Percentiles rank a stretch among this genome's conserved stretches.
Evolutionary conservation across 2,329 filamentous ascomycete species (phyloP).

Genomic region (Pseudocercospora crystallina): DNA sequence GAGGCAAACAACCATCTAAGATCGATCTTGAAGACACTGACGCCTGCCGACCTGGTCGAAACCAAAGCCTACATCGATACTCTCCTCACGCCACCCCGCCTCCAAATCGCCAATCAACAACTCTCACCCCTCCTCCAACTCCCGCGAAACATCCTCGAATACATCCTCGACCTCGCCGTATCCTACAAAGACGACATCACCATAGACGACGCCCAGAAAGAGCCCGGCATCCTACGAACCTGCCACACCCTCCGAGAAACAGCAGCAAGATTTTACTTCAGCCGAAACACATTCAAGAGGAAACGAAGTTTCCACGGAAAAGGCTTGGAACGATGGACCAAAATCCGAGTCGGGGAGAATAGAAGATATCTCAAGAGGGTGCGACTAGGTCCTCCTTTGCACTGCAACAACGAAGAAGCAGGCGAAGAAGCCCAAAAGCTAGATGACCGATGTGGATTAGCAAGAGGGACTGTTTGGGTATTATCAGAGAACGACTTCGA

Average conservation of each 20-base stretch:
- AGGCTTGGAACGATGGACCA: slow-evolving; percentile 13
- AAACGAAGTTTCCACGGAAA: slow-evolving; percentile 12
- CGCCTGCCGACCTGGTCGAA: slow-evolving; percentile 12
- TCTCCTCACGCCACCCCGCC: slow-evolving; percentile 9
- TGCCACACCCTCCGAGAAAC: slow-evolving; percentile 13
- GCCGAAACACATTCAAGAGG: slow-evolving; percentile 17
- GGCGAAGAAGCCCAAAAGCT: slow-evolving; percentile 10
- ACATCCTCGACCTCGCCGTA: slow-evolving; percentile 10
- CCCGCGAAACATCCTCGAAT: slow-evolving; percentile 12
- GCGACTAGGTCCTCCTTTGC: slow-evolving; percentile 9
- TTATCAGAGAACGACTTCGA: slow-evolving; percentile 14
- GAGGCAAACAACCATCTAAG: neutral
- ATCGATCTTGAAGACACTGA: slow-evolving; percentile 7
- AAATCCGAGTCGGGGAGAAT: slow-evolving; percentile 12
- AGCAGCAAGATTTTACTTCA: slow-evolving; percentile 11
- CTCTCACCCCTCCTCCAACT: slow-evolving; percentile 14
- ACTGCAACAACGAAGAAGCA: slow-evolving; percentile 16
- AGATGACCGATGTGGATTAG: slow-evolving; percentile 9
- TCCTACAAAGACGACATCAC: slow-evolving; percentile 4
- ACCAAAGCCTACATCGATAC: slow-evolving; percentile 12
- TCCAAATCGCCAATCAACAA: slow-evolving; percentile 15
- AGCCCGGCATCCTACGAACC: slow-evolving; percentile 13
- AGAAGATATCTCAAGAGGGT: slow-evolving; percentile 10
- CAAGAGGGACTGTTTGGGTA: slow-evolving; percentile 14
- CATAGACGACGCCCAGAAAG: slow-evolving; percentile 1